A percentile compares a stretch with the other conserved stretches of the same genome.
Evolutionary conservation across 345 rosid species (phyloP).

Genomic region (Angophora floribunda): DNA sequence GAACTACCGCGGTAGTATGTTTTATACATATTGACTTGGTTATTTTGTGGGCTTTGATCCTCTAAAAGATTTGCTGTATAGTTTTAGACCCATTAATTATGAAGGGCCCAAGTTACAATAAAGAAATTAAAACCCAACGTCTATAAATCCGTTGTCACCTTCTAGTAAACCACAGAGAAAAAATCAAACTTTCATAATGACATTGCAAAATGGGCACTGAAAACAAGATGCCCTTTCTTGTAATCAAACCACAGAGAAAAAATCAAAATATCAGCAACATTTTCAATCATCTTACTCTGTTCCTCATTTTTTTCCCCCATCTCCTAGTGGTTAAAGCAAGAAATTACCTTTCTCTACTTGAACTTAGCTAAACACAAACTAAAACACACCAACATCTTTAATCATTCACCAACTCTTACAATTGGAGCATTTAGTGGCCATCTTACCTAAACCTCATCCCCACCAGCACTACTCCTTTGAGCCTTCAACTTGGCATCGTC

Average conservation of each 20-base stretch:
- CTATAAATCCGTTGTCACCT: background rate
- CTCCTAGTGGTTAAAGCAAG: background rate
- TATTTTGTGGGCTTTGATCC: background rate
- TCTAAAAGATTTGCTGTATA: background rate
- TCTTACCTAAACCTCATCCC: background rate
- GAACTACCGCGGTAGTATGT: background rate
- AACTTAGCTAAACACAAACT: background rate
- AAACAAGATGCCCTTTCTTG: background rate
- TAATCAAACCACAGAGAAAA: background rate
- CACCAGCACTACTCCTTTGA: background rate
- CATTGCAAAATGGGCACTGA: background rate
- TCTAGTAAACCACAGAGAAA: too few relatives aligned
- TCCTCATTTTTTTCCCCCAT: background rate
- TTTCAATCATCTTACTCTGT: background rate
- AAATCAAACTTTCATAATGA: background rate
- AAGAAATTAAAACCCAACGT: background rate
- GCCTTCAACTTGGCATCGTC: slow-evolving; percentile 1
- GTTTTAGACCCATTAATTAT: background rate
- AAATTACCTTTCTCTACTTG: background rate
- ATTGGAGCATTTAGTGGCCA: background rate
- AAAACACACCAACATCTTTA: background rate
- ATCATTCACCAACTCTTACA: background rate
- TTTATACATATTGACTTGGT: background rate
- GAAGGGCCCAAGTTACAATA: background rate
- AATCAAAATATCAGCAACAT: background rate